Percentiles rank a stretch among this genome's conserved stretches.
Conservation (phyloP, 1,139 yeast genomes). For the Blastobotrys illinoisensis region DNA sequence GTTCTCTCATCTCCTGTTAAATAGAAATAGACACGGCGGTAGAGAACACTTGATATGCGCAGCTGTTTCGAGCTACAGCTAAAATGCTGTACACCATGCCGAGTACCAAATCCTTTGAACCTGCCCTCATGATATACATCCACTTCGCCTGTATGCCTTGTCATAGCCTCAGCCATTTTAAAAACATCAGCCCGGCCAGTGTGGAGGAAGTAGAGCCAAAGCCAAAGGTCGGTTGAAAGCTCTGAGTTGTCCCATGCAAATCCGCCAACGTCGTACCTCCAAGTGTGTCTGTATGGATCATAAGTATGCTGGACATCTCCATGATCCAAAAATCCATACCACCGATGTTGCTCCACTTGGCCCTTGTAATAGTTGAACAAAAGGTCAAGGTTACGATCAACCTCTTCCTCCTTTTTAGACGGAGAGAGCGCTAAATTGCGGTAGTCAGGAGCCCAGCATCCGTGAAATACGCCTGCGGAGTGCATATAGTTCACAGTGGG, state of each 20-base stretch:
- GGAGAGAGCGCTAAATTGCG: neutral
- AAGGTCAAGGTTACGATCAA: neutral
- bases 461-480: neutral
- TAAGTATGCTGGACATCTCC: neutral
- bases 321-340: neutral
- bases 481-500: neutral
- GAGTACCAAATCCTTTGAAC: constrained; percentile 5
- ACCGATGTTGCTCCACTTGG: neutral
- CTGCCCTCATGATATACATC: neutral
- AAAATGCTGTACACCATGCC: constrained; percentile 21
- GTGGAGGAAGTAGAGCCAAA: neutral
- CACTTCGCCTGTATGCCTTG: neutral
- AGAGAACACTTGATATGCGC: constrained; percentile 12
- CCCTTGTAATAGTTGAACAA: neutral
- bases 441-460: neutral
- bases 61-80: constrained; percentile 16
- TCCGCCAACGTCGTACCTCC: neutral
- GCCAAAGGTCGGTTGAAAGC: neutral
- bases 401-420: neutral
- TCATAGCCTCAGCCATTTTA: neutral
- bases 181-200: neutral
- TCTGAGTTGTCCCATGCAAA: neutral
- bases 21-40: constrained; percentile 11
- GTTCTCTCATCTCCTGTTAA: constrained; percentile 19
- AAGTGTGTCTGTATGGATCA: neutral